Conservation (phyloP, 306 rosid species). For the Adenanthera pavonina region DNA sequence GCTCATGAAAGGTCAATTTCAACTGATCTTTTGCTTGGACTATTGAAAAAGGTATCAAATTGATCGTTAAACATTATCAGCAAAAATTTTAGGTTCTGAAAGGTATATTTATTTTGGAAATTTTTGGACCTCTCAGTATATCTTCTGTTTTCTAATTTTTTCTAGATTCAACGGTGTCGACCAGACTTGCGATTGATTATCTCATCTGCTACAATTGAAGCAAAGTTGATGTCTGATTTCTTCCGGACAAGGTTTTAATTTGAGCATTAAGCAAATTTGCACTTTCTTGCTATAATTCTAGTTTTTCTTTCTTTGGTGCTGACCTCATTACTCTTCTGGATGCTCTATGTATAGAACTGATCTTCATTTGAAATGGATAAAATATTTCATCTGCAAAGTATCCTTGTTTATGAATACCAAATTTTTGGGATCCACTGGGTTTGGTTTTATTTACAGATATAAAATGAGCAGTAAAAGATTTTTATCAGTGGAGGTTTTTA, state of each 20-base stretch:
- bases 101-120: background rate
- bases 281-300: conserved; percentile 14
- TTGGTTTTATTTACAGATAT: conserved; percentile 8
- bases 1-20: conserved; percentile 98
- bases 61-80: conserved; percentile 9
- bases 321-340: conserved; percentile 7
- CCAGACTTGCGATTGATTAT: conserved; percentile 86
- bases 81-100: conserved; percentile 8
- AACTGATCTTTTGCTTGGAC: conserved; percentile 90
- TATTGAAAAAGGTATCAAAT: conserved; percentile 78
- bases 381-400: conserved; percentile 22
- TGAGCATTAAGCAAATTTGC: background rate
- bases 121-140: background rate
- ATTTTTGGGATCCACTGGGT: conserved; percentile 5
- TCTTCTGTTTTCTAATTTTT: conserved; percentile 37
- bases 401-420: conserved; percentile 9
- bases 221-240: conserved; percentile 83
- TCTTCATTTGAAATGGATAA: conserved; percentile 20
- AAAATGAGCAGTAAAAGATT: background rate
- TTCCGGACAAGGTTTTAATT: conserved; percentile 69
- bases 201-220: conserved; percentile 96
- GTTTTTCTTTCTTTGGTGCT: conserved; percentile 29
- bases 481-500: conserved; percentile 8
- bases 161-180: conserved; percentile 83
- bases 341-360: conserved; percentile 4